Evolutionary conservation across 2,329 filamentous ascomycete species (phyloP).

Genomic region (Hypoxylon rubiginosum): DNA sequence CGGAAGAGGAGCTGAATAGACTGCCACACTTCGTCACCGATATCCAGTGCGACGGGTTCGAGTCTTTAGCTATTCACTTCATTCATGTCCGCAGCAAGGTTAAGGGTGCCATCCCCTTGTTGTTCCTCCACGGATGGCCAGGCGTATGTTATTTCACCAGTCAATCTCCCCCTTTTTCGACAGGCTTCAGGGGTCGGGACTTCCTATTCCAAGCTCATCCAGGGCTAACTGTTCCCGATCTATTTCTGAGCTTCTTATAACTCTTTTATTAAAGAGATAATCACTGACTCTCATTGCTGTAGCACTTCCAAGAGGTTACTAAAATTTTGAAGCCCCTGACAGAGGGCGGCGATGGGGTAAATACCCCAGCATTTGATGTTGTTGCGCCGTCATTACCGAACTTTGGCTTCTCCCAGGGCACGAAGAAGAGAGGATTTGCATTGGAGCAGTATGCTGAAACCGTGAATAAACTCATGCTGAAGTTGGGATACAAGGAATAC

Average conservation of each 20-base stretch:
- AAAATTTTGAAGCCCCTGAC: conserved; percentile 69
- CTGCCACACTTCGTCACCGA: conserved; percentile 54
- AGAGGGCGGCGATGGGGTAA: conserved; percentile 49
- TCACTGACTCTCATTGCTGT: neutral
- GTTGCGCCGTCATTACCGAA: conserved; percentile 71
- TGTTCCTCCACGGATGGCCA: conserved; percentile 64
- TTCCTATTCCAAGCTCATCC: neutral
- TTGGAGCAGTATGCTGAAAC: conserved; percentile 73
- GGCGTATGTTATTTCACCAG: conserved; percentile 54
- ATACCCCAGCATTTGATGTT: conserved; percentile 64
- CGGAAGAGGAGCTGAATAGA: conserved; percentile 53
- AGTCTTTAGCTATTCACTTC: conserved; percentile 56
- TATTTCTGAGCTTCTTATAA: neutral
- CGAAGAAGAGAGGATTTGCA: conserved; percentile 67
- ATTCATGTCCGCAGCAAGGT: conserved; percentile 53
- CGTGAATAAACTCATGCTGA: conserved; percentile 76
- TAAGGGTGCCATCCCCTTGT: conserved; percentile 49
- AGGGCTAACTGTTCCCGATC: neutral
- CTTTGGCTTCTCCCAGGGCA: conserved; percentile 61
- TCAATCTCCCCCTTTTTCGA: neutral
- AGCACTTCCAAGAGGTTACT: conserved; percentile 73
- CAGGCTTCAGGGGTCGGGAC: no score
- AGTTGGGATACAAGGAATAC: conserved; percentile 74
- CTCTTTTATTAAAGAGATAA: neutral
- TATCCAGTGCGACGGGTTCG: conserved; percentile 56